phyloP scores from a whole-genome alignment of 495 filamentous ascomycete species.

The Penicillium coffeae region DNA sequence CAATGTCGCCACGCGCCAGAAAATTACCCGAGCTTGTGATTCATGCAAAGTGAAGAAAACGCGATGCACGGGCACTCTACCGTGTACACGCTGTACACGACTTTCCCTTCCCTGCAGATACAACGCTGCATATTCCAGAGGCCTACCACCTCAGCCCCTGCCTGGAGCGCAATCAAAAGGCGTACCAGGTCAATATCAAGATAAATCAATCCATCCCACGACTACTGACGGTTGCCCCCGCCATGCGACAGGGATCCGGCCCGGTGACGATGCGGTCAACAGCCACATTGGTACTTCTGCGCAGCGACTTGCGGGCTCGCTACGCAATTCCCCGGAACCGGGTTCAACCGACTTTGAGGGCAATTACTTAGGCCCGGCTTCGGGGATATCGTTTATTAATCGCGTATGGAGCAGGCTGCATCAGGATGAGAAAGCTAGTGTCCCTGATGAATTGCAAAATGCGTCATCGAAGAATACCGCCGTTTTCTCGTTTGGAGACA shows the following conservation, averaged over 20 bases:
- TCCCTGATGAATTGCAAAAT: slow-evolving; percentile 31
- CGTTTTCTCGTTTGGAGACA: slow-evolving; percentile 45
- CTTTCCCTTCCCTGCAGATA: slow-evolving; percentile 41
- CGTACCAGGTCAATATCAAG: too few species aligned
- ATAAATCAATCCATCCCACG: too few species aligned
- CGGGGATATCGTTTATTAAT: slow-evolving; percentile 45
- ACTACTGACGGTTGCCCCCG: too few species aligned
- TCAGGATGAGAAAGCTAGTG: slow-evolving; percentile 35
- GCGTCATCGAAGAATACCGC: slow-evolving; percentile 37
- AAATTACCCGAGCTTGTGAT: slow-evolving; percentile 47
- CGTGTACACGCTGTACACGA: slow-evolving; percentile 38
- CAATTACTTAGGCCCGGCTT: slow-evolving; percentile 45
- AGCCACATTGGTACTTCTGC: neutral
- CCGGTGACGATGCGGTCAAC: neutral
- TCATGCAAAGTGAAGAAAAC: slow-evolving; percentile 47
- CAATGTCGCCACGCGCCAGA: slow-evolving; percentile 26
- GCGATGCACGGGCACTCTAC: slow-evolving; percentile 43
- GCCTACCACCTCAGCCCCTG: slow-evolving; percentile 39
- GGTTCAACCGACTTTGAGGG: slow-evolving; percentile 45
- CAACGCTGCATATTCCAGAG: slow-evolving; percentile 42
- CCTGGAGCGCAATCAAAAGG: slow-evolving; percentile 21
- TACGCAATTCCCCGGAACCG: slow-evolving; percentile 41
- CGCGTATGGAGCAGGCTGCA: slow-evolving; percentile 43
- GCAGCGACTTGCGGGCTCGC: slow-evolving; percentile 8
- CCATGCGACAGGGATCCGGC: too few species aligned